Conservation (phyloP, 208 protist species). For the Strigomonas oncopelti region DNA sequence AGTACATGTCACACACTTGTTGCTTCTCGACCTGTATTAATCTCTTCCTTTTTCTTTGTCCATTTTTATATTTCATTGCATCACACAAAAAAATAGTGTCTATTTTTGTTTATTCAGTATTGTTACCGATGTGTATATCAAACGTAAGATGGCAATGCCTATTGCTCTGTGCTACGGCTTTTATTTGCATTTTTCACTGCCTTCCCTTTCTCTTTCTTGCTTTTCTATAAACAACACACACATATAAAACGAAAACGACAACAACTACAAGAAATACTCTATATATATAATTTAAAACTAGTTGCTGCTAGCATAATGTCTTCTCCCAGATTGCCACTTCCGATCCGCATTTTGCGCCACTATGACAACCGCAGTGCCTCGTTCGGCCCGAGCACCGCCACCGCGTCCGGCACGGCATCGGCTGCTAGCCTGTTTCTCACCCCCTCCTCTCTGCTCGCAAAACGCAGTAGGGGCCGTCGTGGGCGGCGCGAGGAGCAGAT, state of each 20-base stretch:
- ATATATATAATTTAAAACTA: not conserved
- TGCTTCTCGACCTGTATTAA: not conserved
- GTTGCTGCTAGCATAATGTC: not conserved
- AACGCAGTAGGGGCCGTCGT: too few species aligned
- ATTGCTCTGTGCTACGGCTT: not conserved
- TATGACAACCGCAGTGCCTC: not conserved
- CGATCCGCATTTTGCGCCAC: not conserved
- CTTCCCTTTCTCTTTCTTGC: not conserved
- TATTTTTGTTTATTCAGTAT: not conserved
- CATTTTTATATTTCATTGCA: not conserved
- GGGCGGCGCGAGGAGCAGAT: not conserved
- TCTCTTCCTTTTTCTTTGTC: not conserved
- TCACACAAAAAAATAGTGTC: not conserved
- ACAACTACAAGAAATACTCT: not conserved
- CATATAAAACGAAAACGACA: not conserved
- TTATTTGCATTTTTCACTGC: not conserved
- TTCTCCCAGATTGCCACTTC: not conserved
- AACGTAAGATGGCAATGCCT: not conserved
- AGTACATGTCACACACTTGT: not conserved
- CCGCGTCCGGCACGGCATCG: too few species aligned
- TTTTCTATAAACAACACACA: not conserved
- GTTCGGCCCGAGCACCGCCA: not conserved
- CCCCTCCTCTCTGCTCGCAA: too few species aligned
- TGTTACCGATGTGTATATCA: not conserved
- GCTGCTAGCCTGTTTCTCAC: not conserved